Evolutionary conservation across 1,139 yeast species (phyloP).

Genomic region (Magnusiomyces tetraspermus): DNA sequence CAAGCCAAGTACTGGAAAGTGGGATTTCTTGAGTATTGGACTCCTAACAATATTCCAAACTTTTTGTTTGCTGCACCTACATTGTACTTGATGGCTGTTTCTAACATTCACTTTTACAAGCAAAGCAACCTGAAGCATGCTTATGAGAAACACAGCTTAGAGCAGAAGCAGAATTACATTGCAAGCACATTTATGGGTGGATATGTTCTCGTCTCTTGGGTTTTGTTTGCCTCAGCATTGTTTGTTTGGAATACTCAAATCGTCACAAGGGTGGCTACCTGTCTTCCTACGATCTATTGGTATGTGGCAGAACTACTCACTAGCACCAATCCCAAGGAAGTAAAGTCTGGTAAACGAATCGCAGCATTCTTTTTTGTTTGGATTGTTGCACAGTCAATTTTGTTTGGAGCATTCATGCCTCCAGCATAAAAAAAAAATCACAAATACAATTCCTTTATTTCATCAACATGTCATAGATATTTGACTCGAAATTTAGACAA

Average conservation of each 20-base stretch:
- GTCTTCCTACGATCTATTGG: conserved; percentile 71
- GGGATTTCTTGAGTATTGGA: conserved; percentile 80
- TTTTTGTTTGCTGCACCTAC: conserved; percentile 73
- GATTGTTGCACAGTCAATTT: conserved; percentile 33
- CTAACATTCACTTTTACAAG: conserved; percentile 19
- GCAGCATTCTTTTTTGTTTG: conserved; percentile 30
- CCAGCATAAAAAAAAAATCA: conserved; percentile 36
- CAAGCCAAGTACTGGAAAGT: conserved; percentile 77
- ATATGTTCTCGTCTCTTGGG: conserved; percentile 25
- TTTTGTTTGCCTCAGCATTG: conserved; percentile 44
- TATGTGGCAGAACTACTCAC: conserved; percentile 40
- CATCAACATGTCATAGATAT: no score
- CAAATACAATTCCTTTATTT: no score
- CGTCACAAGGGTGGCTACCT: conserved; percentile 59
- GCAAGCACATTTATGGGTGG: conserved; percentile 16
- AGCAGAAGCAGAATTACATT: neutral
- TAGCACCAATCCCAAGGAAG: conserved; percentile 16
- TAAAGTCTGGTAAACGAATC: conserved; percentile 20
- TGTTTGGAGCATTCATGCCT: conserved; percentile 39
- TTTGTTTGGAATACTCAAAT: conserved; percentile 80
- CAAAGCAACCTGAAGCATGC: neutral
- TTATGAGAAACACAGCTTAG: conserved; percentile 12
- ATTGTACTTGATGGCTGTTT: conserved; percentile 35
- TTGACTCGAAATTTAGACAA: no score
- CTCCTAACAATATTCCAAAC: conserved; percentile 69